Conservation (phyloP, 768 basidiomycete species). For the Tulasnella sp. region DNA sequence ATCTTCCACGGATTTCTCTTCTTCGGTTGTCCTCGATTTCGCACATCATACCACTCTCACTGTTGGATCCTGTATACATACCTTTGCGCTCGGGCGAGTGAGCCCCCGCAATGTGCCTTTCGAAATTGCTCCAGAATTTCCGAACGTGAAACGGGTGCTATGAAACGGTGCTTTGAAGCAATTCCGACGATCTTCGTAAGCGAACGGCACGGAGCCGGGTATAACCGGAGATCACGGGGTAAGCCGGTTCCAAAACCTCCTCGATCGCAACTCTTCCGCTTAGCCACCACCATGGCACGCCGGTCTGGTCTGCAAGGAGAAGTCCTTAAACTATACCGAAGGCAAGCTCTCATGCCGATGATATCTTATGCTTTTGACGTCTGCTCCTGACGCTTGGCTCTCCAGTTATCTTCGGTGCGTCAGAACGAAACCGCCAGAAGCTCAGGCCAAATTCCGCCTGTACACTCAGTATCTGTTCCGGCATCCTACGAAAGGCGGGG, state of each 20-base stretch:
- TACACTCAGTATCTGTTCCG: constrained; percentile 56
- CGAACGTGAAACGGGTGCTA: too few species aligned
- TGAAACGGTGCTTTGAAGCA: neutral
- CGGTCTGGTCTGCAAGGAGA: constrained; percentile 54
- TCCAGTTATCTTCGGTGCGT: constrained; percentile 12
- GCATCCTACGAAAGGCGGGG: constrained; percentile 48
- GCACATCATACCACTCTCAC: neutral
- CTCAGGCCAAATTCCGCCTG: constrained; percentile 11
- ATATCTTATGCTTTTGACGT: too few species aligned
- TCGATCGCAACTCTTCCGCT: neutral
- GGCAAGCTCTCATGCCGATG: constrained; percentile 41
- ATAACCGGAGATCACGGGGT: constrained; percentile 5
- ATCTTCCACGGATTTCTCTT: neutral
- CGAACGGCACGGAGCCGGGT: neutral
- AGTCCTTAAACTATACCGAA: constrained; percentile 52
- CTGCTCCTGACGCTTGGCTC: neutral
- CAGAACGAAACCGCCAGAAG: constrained; percentile 11
- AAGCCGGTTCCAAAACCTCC: neutral
- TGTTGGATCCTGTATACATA: constrained; percentile 6
- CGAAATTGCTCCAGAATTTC: neutral
- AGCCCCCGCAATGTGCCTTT: neutral
- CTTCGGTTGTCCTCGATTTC: neutral
- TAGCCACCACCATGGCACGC: constrained; percentile 12
- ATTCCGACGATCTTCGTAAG: neutral
- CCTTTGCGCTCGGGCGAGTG: neutral